phyloP scores from a whole-genome alignment of 2,329 filamentous ascomycete species.

The Elsinoe batatas region DNA sequence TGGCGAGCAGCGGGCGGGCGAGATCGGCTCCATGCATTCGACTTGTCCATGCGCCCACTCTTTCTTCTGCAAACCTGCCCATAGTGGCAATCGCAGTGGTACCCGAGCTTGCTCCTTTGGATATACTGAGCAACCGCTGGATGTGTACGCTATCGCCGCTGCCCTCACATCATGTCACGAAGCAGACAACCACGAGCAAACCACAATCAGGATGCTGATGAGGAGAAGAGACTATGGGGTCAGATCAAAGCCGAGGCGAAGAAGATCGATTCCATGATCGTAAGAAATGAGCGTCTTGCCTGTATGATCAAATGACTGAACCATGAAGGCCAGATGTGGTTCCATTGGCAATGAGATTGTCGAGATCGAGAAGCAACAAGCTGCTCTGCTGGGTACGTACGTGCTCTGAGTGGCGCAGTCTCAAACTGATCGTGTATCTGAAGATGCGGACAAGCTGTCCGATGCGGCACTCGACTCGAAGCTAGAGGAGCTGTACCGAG shows the following conservation, averaged over 20 bases:
- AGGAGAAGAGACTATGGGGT: conserved; percentile 41
- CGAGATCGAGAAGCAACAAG: conserved; percentile 28
- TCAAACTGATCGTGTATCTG: conserved; percentile 9
- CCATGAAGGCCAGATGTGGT: conserved; percentile 19
- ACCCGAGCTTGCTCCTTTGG: not conserved
- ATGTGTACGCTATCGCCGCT: not conserved
- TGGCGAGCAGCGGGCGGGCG: not conserved
- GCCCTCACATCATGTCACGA: conserved; percentile 31
- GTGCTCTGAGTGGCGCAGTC: no score
- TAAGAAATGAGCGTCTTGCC: conserved; percentile 24
- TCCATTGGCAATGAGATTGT: conserved; percentile 29
- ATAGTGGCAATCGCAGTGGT: not conserved
- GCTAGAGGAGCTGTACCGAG: conserved; percentile 37
- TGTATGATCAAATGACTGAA: not conserved
- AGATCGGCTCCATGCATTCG: not conserved
- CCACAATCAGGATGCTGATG: conserved; percentile 41
- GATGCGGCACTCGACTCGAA: conserved; percentile 34
- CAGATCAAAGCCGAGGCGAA: conserved; percentile 37
- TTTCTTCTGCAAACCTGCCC: not conserved
- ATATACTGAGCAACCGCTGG: not conserved
- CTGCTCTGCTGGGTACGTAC: conserved; percentile 20
- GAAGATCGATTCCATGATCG: conserved; percentile 38
- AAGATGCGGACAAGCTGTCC: conserved; percentile 22
- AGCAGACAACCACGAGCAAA: conserved; percentile 35
- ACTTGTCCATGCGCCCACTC: not conserved